These are phyloP conservation scores for Hypoxylon lienhwacheense DNA, from an alignment of 495 filamentous ascomycete species.

Conservation along the genomic window DNA sequence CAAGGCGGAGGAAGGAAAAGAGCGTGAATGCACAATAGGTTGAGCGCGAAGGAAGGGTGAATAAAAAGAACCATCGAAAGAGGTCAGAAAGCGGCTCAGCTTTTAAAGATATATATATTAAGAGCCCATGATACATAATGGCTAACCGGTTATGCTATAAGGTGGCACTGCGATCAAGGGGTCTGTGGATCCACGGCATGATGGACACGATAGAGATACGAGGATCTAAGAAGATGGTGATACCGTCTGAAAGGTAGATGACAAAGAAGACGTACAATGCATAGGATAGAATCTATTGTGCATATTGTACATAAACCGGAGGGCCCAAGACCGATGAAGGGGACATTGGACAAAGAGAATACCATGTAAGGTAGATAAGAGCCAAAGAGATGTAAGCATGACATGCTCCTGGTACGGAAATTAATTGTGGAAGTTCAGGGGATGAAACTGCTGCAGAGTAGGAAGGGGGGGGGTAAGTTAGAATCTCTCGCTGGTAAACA, in stretches of 20 bases:
- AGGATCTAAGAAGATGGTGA: constrained; percentile 21
- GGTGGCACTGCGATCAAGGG: constrained; percentile 14
- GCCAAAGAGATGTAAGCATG: constrained; percentile 23
- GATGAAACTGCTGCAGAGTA: constrained; percentile 29
- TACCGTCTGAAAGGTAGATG: constrained; percentile 31
- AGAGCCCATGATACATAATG: constrained; percentile 27
- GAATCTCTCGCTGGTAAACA: background rate
- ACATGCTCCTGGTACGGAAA: constrained; percentile 18
- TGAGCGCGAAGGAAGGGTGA: constrained; percentile 25
- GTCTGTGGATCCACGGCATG: constrained; percentile 11
- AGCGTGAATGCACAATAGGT: constrained; percentile 29
- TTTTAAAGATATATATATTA: constrained; percentile 41
- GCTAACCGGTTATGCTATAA: constrained; percentile 9
- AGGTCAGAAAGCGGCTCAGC: constrained; percentile 27
- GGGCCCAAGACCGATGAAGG: constrained; percentile 12
- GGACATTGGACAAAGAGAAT: background rate
- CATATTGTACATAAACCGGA: constrained; percentile 2
- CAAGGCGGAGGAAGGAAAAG: constrained; percentile 34
- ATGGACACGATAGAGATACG: constrained; percentile 25
- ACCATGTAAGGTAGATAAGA: background rate
- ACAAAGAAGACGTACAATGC: constrained; percentile 7
- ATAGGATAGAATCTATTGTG: background rate
- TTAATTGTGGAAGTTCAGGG: constrained; percentile 32
- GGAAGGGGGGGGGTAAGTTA: constrained; percentile 7
- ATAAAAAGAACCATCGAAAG: constrained; percentile 21